Evolutionary conservation across 2,329 filamentous ascomycete genomes (phyloP), one percentile per base, ranked within the genome.

Genomic region (Didymella arachidicola): DNA sequence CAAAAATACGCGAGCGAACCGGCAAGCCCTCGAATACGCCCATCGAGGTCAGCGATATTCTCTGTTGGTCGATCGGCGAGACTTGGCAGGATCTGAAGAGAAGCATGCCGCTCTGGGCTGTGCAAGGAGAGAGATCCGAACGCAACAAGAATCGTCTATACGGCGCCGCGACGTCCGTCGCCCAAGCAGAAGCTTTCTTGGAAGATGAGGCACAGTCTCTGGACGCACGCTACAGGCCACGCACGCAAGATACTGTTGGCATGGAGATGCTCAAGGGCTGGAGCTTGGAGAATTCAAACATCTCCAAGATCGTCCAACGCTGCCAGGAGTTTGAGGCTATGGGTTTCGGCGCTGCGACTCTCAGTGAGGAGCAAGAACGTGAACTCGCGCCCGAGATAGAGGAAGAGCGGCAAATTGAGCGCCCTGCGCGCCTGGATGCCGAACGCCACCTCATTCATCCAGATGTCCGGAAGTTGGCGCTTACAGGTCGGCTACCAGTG

Each of bases 61-160:
- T 92, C 0, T 66, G 68, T 0, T 91, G 87, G 87, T 73, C 81
- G 0, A 85, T 91, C 1, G 70, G 69, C 0, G 84, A 89, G 62
- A 89, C 87, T 0, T 85, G 79, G 70, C 53, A 61, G 0, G 82
- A 87, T 12, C 75, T 82, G 0, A 73, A 76, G 7, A 79, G 80
- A 2, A 81, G 77, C 38, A 81, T 87, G 29, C 81, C 84, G 0
- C 74, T 89, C 0, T 91, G 88, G 87, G 83, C 83, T 0, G 77
- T 79, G 0, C 87, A 91, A 65, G 88, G 87, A 0, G 64, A 77
- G 0, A 79, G 84, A 0, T 83, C 82, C 63, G 72, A 82, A 26
- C 67, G 67, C 0, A 83, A 84, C 19, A 64, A 75, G 3, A n/a
- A 65, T 47, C 0, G 64, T 79, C 1, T 83, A 78, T 39, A 57